phyloP scores from a whole-genome alignment of 106 monocot species.

The Phalaenopsis aphrodite region DNA sequence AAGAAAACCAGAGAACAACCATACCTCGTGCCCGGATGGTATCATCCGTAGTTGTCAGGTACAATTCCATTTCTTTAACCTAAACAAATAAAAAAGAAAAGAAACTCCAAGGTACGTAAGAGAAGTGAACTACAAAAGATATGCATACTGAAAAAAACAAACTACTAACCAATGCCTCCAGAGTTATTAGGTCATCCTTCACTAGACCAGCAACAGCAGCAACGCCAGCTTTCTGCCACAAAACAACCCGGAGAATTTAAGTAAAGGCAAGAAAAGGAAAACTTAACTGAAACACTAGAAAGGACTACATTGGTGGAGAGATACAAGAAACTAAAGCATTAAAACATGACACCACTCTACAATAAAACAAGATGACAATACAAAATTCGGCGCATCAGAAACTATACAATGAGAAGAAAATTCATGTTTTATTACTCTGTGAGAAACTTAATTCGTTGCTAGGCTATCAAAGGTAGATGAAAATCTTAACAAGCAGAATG shows the following conservation, averaged over 20 bases:
- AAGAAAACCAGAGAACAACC: neutral
- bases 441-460: neutral
- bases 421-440: neutral
- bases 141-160: neutral
- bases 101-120: neutral
- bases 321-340: neutral
- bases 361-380: no score
- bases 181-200: conserved; percentile 40
- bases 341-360: neutral
- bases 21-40: conserved; percentile 70
- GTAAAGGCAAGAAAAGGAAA: neutral
- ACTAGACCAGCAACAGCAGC: conserved; percentile 49
- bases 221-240: conserved; percentile 45
- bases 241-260: neutral
- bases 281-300: neutral
- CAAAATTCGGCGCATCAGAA: neutral
- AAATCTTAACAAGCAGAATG: neutral
- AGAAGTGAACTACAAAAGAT: neutral
- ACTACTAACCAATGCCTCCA: conserved; percentile 55
- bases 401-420: neutral
- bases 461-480: neutral
- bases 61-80: conserved; percentile 77
- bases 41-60: conserved; percentile 59
- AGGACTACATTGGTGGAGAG: neutral
- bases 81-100: conserved; percentile 16